phyloP scores from a whole-genome alignment of 1,284 basidiomycete species.

The Hymenochaete sp. region DNA sequence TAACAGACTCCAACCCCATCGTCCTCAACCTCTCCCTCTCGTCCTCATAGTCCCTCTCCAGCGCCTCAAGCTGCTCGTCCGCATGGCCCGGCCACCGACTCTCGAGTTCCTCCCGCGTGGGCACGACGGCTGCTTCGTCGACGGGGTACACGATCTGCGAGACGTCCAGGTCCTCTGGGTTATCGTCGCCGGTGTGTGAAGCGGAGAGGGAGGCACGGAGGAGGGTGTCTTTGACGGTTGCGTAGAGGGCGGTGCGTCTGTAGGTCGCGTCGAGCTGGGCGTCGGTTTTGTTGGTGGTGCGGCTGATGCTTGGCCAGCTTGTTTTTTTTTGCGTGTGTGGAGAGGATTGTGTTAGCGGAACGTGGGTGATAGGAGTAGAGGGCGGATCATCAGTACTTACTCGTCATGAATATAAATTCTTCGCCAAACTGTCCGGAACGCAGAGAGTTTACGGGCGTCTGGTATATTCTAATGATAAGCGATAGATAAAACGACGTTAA shows the following conservation, averaged over 20 bases:
- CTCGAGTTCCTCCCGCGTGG: constrained; percentile 46
- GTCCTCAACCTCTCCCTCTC: constrained; percentile 50
- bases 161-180: constrained; percentile 30
- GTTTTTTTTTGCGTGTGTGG: not conserved
- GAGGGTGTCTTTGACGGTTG: constrained; percentile 45
- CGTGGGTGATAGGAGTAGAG: not conserved
- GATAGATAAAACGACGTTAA: too few relatives aligned
- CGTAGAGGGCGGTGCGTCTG: constrained; percentile 60
- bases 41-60: constrained; percentile 47
- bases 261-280: constrained; percentile 59
- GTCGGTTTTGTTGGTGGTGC: constrained; percentile 63
- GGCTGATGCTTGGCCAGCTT: constrained; percentile 66
- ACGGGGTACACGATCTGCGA: constrained; percentile 46
- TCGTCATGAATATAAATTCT: constrained; percentile 83
- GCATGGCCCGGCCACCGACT: constrained; percentile 65
- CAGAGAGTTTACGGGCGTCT: constrained; percentile 56
- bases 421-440: constrained; percentile 75
- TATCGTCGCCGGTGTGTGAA: not conserved
- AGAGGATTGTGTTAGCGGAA: not conserved
- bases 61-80: constrained; percentile 47
- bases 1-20: constrained; percentile 50
- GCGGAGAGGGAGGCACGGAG: constrained; percentile 10
- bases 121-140: constrained; percentile 43
- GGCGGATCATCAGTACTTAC: constrained; percentile 40
- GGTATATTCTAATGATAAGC: constrained; percentile 50